Conservation (phyloP, 139 green algal species). For the Chlamydomonas asymmetrica region DNA sequence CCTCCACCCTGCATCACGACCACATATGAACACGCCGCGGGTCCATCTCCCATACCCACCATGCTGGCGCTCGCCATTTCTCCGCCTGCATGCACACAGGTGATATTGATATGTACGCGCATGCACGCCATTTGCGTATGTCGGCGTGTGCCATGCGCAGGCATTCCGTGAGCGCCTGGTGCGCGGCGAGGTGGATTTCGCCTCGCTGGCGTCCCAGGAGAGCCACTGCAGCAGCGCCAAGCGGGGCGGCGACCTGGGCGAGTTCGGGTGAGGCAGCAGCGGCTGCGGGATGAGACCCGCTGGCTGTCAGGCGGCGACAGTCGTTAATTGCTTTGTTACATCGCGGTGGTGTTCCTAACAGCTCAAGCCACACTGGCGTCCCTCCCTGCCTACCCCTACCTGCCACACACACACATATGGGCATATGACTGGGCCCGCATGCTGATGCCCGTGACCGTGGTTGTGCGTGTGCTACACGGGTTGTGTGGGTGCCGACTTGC, state of each 20-base stretch:
- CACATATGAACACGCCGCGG: no score
- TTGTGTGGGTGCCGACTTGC: no score
- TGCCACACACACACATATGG: neutral
- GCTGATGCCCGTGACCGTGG: neutral
- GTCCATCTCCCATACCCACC: no score
- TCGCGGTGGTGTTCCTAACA: neutral
- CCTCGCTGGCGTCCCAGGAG: slow-evolving; percentile 65
- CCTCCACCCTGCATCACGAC: no score
- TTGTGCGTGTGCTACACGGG: no score
- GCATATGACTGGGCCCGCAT: neutral
- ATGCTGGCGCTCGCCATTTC: no score
- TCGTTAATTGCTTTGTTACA: neutral
- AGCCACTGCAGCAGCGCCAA: slow-evolving; percentile 83
- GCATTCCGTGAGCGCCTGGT: slow-evolving; percentile 61
- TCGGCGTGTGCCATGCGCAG: slow-evolving; percentile 34
- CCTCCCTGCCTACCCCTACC: neutral
- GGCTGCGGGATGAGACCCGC: neutral
- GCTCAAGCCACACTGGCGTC: neutral
- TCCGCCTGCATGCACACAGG: no score
- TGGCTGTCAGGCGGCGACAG: neutral
- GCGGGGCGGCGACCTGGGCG: slow-evolving; percentile 80
- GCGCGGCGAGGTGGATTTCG: slow-evolving; percentile 63
- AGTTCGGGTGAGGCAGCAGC: slow-evolving; percentile 65
- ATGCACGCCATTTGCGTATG: neutral
- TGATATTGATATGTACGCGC: no score